Evolutionary conservation across 495 filamentous ascomycete genomes (phyloP), one percentile per base, ranked within the genome.

Genomic region (Aspergillus hancockii): DNA sequence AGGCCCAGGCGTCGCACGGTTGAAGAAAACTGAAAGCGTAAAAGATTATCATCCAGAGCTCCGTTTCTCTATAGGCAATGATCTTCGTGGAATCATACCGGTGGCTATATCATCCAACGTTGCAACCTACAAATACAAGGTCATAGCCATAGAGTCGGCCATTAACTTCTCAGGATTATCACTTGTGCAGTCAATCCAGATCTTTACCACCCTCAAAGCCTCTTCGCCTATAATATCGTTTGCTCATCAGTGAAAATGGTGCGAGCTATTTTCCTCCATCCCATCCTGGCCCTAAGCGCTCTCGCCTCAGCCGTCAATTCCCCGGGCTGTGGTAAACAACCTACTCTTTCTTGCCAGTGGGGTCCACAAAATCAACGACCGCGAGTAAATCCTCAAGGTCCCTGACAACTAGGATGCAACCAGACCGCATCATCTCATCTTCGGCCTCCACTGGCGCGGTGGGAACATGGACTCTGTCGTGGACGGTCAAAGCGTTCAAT

Each of bases 271-370:
- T 13, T 61, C 8, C 61, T 63, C 25, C 45, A 56, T 55, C 34
- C 46, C 21, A 22, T 63, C 8, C 16, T 62, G 30, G 51, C 51
- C 45, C 52, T 63, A 0, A 49, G 56, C 3, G 13, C 54, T 22
- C 56, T 63, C 21, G 14, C 43, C 52, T 55, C 56, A 1, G 56
- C 49, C 34, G 56, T 56, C 16, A 10, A 62, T 25, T 75, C 77
- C 21, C 25, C 71, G 5, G 77, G 77, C 18, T 79, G 77, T 34
- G 74, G 76, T 50, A 77, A 75, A 55, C 22, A 57, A 8, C 70
- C 73, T 4, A 71, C 71, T 22, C 61, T 75, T 10, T n/a, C n/a
- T n/a, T n/a, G 58, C 56, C 43, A 66, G 61, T 22, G 73, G 73
- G 43, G 55, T 60, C 45, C 69, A 72, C 54, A 70, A 62, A 25